Evolutionary conservation across 2,329 filamentous ascomycete species (phyloP).

Genomic region (Sporothrix sp.): DNA sequence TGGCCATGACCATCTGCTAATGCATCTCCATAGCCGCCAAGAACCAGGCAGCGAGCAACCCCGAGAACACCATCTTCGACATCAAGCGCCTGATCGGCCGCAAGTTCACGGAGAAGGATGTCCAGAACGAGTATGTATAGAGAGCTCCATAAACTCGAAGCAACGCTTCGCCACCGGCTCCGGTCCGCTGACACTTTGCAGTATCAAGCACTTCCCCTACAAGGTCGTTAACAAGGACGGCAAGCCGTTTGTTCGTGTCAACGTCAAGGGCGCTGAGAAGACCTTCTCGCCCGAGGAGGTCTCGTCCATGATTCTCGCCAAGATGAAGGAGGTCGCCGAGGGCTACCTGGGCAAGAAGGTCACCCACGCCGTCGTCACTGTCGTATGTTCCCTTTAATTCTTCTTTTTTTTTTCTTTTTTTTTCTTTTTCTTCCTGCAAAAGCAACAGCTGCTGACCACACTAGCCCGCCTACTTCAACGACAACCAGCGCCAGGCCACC

Average conservation of each 20-base stretch:
- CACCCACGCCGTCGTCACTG: conserved; percentile 82
- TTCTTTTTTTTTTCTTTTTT: background rate
- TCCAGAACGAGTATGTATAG: conserved; percentile 58
- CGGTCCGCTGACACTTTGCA: conserved; percentile 6
- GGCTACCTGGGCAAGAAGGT: conserved; percentile 72
- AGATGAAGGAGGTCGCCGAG: conserved; percentile 60
- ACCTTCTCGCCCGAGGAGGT: conserved; percentile 54
- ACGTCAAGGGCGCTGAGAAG: conserved; percentile 45
- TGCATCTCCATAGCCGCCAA: conserved; percentile 51
- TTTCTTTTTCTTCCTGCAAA: no score
- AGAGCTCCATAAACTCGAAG: no score
- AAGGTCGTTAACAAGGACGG: conserved; percentile 81
- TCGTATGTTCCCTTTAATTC: no score
- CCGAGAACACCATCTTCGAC: conserved; percentile 65
- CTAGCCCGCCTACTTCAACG: conserved; percentile 91
- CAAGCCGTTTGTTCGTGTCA: conserved; percentile 76
- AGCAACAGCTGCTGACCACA: no score
- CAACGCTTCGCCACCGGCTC: no score
- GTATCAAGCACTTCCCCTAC: conserved; percentile 96
- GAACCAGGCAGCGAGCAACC: conserved; percentile 84
- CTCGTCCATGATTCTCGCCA: conserved; percentile 50
- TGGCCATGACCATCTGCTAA: background rate
- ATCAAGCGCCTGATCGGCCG: conserved; percentile 83
- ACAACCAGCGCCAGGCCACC: conserved; percentile 92
- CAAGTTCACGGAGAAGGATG: conserved; percentile 74